Percentiles rank a stretch among this genome's conserved stretches.
Conservation (phyloP, 305 asterid species). For the Fraxinus platypoda region DNA sequence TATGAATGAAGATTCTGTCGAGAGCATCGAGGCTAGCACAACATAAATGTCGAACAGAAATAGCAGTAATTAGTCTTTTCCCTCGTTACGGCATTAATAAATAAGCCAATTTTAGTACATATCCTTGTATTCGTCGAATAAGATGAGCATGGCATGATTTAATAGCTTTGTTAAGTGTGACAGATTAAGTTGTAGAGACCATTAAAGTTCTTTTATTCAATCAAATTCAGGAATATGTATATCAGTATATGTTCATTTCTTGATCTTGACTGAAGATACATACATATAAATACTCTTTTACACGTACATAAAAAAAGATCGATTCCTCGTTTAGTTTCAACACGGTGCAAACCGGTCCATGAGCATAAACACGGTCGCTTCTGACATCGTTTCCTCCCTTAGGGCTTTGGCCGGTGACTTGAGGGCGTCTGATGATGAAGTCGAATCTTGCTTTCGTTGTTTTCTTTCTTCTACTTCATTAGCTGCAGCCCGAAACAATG, state of each 20-base stretch:
- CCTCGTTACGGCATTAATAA: background rate
- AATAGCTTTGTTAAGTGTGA: background rate
- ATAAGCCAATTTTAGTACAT: constrained; percentile 14
- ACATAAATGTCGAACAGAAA: constrained; percentile 12
- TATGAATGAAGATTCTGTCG: constrained; percentile 52
- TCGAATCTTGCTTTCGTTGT: constrained; percentile 11
- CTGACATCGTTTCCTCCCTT: constrained; percentile 39
- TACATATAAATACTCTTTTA: background rate
- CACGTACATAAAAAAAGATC: background rate
- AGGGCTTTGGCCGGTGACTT: constrained; percentile 24
- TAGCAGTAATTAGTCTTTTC: background rate
- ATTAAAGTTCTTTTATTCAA: background rate
- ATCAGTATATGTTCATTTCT: background rate
- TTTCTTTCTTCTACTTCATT: constrained; percentile 24
- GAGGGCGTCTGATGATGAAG: constrained; percentile 19
- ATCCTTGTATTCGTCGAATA: constrained; percentile 21
- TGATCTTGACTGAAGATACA: background rate
- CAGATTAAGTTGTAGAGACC: background rate
- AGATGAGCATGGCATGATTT: background rate
- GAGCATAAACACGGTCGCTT: constrained; percentile 44
- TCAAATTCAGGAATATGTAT: background rate
- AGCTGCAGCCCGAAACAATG: constrained; percentile 22
- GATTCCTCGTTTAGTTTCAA: constrained; percentile 17
- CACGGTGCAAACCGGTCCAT: constrained; percentile 64
- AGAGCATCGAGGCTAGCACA: constrained; percentile 64